phyloP scores from a whole-genome alignment of 2,329 filamentous ascomycete species.

The Penicillium sumatraense region DNA sequence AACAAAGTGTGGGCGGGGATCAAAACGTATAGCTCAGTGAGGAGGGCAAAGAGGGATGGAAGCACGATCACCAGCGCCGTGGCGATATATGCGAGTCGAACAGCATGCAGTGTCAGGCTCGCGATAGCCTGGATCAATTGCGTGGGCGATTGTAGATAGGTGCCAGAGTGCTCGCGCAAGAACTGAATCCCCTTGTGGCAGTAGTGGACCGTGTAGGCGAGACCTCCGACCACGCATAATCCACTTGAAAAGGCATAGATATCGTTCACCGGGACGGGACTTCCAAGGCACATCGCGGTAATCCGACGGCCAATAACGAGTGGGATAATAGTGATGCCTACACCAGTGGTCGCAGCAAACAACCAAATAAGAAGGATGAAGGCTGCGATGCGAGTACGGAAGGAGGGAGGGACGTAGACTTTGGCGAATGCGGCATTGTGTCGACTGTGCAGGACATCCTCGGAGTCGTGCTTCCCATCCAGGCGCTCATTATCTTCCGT shows the following conservation, averaged over 20 bases:
- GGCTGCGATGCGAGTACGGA: constrained; percentile 75
- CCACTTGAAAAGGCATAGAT: constrained; percentile 95
- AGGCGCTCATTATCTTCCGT: constrained; percentile 67
- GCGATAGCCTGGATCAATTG: constrained; percentile 30
- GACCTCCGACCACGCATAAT: constrained; percentile 75
- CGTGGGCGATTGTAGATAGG: constrained; percentile 36
- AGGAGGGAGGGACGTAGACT: constrained; percentile 84
- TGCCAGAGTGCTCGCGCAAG: constrained; percentile 29
- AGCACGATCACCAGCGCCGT: constrained; percentile 75
- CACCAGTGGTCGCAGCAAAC: constrained; percentile 86
- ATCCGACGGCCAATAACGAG: constrained; percentile 81
- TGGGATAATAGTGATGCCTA: constrained; percentile 83
- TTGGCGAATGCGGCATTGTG: constrained; percentile 67
- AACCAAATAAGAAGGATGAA: constrained; percentile 93
- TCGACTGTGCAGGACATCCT: constrained; percentile 64
- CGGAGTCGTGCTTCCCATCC: constrained; percentile 61
- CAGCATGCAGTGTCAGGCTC: constrained; percentile 34
- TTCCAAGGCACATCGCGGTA: constrained; percentile 73
- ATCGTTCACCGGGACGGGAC: constrained; percentile 80
- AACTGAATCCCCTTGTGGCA: constrained; percentile 29
- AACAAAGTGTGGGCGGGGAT: constrained; percentile 85
- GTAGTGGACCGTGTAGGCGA: constrained; percentile 66
- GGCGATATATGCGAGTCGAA: constrained; percentile 75
- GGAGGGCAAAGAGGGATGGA: constrained; percentile 75
- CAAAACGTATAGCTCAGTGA: constrained; percentile 87